Evolutionary conservation across 2,329 filamentous ascomycete species (phyloP).

Genomic region (Colletotrichum euphorbiae): DNA sequence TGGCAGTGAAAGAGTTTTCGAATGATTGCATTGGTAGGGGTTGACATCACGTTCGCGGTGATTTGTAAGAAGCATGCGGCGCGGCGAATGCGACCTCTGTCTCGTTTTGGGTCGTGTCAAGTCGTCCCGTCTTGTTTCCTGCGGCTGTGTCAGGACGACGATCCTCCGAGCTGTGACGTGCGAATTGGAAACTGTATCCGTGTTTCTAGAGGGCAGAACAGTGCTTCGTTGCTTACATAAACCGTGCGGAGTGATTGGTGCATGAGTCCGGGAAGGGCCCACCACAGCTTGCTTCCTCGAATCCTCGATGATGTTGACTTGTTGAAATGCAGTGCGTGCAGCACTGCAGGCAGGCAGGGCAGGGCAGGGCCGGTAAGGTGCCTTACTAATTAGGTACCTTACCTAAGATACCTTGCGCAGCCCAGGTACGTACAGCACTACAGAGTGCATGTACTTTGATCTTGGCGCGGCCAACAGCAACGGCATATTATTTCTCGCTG

Average conservation of each 20-base stretch:
- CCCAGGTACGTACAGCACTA: background rate
- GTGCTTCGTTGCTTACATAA: background rate
- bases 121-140: constrained; percentile 23
- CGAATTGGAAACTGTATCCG: no score
- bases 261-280: background rate
- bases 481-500: background rate
- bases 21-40: background rate
- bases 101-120: constrained; percentile 32
- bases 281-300: no score
- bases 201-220: fast-evolving
- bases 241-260: constrained; percentile 8
- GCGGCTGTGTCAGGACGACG: constrained; percentile 2
- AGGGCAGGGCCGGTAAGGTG: background rate
- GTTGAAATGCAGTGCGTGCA: no score
- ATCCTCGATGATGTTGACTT: no score
- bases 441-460: constrained; percentile 24
- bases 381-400: no score
- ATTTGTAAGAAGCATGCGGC: constrained; percentile 15
- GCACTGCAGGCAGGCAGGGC: no score
- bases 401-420: no score
- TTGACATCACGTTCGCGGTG: background rate
- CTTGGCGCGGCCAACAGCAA: constrained; percentile 5
- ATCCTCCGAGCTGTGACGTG: constrained; percentile 15
- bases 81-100: constrained; percentile 3
- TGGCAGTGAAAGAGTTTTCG: background rate